Percentiles rank a stretch among this genome's conserved stretches.
Conservation (phyloP, 352 stramenopile genomes). For the Hyaloperonospora brassicae region DNA sequence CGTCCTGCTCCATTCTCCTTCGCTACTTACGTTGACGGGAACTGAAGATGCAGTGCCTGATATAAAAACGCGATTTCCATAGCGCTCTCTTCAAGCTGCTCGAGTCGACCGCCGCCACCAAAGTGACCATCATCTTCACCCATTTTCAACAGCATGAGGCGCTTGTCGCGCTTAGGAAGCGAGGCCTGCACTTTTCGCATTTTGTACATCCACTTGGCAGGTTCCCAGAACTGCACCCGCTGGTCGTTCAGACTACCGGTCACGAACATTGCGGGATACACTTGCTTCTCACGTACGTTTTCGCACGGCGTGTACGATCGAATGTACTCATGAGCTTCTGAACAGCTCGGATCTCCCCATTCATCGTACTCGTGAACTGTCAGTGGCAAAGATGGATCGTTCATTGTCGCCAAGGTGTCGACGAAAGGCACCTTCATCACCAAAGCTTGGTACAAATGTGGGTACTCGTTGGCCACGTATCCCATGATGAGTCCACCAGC, state of each 20-base stretch:
- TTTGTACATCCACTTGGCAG: conserved; percentile 78
- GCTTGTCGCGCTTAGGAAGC: conserved; percentile 20
- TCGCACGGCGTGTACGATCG: conserved; percentile 73
- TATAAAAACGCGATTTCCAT: conserved; percentile 85
- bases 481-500: conserved; percentile 84
- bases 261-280: conserved; percentile 77
- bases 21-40: conserved; percentile 19
- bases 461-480: conserved; percentile 76
- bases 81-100: conserved; percentile 68
- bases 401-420: conserved; percentile 84
- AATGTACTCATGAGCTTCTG: conserved; percentile 54
- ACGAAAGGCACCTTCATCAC: conserved; percentile 88
- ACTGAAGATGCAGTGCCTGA: conserved; percentile 48
- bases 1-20: background rate
- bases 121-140: conserved; percentile 80
- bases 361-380: conserved; percentile 91
- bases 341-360: conserved; percentile 68
- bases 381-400: conserved; percentile 72
- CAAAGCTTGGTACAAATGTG: conserved; percentile 62
- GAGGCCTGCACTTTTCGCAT: conserved; percentile 47
- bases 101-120: conserved; percentile 58
- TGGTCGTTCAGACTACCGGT: conserved; percentile 79
- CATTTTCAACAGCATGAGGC: conserved; percentile 59
- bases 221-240: conserved; percentile 81
- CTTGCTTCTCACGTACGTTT: conserved; percentile 41